Evolutionary conservation across 2,329 filamentous ascomycete species (phyloP), one percentile per base, ranked within the genome.

Genomic region (Emmonsiellopsis sp.): DNA sequence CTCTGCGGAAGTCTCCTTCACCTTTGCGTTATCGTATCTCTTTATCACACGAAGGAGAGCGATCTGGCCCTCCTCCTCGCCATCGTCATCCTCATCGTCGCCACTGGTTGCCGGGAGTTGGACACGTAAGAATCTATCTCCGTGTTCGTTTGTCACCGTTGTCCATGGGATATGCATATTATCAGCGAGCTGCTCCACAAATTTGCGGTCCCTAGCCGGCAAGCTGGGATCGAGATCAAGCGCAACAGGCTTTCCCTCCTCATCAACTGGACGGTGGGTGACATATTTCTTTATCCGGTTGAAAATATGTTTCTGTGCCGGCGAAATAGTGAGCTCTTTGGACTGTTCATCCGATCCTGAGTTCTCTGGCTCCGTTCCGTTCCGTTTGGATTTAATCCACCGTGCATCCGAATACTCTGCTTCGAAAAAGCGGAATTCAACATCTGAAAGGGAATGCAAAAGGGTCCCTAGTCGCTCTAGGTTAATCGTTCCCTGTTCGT

Each of bases 401-500:
- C 85, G 86, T 49, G 89, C 85, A 70, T 97, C 90, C 6, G 88
- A 80, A 59, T 90, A 85, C 64, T 97, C 94, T 41, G 84, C 79
- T 70, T 98, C 92, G 63, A 98, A 98, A 64, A 93, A 88, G n/a
- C 87, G 81, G 65, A 87, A 86, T 70, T 98, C 93, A 54, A 95
- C 88, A 65, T 92, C 86, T 52, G 87, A 86, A 54, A 98, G 77
- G 67, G 94, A 89, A 34, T 90, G 83, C 44, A 98, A 76, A 45
- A 98, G 79, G 48, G 87, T 74, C 50, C 82, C 81, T 55, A 98
- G 75, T 54, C 93, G 83, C 58, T 85, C 74, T 66, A 98, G 76
- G 66, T 97, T 94, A 70, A 98, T 95, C 46, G 87, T 84, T 64
- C 93, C 94, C 53, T 87, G 84, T 68, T 98, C 90, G 70, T 98